phyloP scores from a whole-genome alignment of 2,329 filamentous ascomycete species.

The Lachnellula suecica region DNA sequence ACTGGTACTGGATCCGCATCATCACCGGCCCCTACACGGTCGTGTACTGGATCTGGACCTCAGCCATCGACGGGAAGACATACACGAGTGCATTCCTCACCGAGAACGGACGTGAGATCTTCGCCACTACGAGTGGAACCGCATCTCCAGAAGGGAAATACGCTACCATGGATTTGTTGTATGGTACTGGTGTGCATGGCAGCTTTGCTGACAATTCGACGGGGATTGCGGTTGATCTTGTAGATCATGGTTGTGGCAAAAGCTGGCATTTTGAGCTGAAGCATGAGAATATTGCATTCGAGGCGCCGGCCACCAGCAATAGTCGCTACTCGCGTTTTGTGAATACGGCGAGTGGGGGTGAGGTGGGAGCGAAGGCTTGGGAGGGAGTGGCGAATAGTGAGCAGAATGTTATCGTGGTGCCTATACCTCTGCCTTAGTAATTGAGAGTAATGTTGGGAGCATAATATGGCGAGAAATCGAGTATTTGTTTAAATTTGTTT shows the following conservation, averaged over 20 bases:
- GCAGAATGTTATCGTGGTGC: not conserved
- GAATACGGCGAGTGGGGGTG: not conserved
- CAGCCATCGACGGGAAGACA: conserved; percentile 2
- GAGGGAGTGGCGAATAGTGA: conserved; percentile 2
- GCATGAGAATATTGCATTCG: conserved; percentile 5
- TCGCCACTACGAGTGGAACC: not conserved
- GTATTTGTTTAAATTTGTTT: too few species aligned
- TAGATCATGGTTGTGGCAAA: not conserved
- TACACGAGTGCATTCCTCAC: conserved; percentile 3
- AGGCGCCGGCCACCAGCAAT: not conserved
- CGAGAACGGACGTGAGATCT: conserved; percentile 2
- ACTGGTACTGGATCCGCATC: not conserved
- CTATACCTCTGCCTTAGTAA: not conserved
- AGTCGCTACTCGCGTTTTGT: conserved; percentile 4
- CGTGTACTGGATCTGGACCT: conserved; percentile 1
- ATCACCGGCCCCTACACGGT: conserved; percentile 2
- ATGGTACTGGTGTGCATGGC: conserved; percentile 1
- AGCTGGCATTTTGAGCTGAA: not conserved
- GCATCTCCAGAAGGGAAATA: not conserved
- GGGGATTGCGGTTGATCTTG: conserved; percentile 1
- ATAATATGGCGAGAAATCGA: too few species aligned
- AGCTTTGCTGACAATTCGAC: not conserved
- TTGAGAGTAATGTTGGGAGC: too few species aligned
- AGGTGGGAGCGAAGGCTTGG: not conserved
- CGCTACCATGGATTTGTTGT: not conserved